Base-by-base conservation (phyloP, 805 yeast genomes). In the Cephaloascus fragrans region DNA sequence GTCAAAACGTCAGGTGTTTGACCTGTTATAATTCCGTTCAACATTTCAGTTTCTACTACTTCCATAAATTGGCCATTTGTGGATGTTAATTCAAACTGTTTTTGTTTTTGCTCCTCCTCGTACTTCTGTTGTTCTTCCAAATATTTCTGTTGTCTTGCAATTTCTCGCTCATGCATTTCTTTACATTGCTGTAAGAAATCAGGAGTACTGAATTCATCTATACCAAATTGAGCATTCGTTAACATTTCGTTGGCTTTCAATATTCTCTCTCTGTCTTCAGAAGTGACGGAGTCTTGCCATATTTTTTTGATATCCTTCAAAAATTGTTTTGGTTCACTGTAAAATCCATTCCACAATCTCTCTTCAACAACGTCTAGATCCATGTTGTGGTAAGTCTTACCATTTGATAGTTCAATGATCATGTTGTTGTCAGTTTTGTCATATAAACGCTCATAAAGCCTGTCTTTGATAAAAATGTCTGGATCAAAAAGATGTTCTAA, bases 291-390 rank as follows among this genome's bases (percentile, higher is more conserved):
- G 62, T 93, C 99, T 26, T 69, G 69, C 34, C 84, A 80, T 31
- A 93, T 90, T 76, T 83, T 71, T 51, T 81, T 87, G 34, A 93
- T 73, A 53, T 93, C 98, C 47, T 73, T 76, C 48, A 89, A 62
- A 52, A 84, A 90, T 55, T 93, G 97, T 46, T 77, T 80, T 12
- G 97, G 97, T 50, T 88, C 96, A 31, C 86, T 80, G 52, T 93
- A 93, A 57, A 62, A 93, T 0, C 98, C 98, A 57, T 93, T 93
- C 98, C 98, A 93, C 39, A 93, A 61, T 42, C 98, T 70, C 55
- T 93, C 97, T 53, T 93, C 98, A 26, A 93, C 76, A 15, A 88
- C 80, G 52, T 93, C 98, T 39, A 93, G 64, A 52, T 93, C 98
- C 84, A 93, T 93, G 49, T 93, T 93, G 62, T 69, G 73, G 52